A percentile compares a stretch with the other conserved stretches of the same genome.
These are phyloP conservation scores for Eleusine indica DNA, from an alignment of 176 grass and related monocot genomes.

Conservation along the genomic window DNA sequence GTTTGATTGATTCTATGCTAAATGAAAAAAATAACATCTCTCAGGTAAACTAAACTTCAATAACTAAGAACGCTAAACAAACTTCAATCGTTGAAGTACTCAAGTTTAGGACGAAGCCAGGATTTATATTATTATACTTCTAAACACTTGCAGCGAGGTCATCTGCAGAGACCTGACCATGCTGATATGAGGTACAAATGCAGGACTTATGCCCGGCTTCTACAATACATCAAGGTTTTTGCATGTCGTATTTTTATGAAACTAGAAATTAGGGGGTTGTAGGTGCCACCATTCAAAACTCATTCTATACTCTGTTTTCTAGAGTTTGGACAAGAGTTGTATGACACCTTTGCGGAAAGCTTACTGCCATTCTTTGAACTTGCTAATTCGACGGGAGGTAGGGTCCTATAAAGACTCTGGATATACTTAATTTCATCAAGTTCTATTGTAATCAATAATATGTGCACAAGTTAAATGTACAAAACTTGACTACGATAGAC, in stretches of 20 bases:
- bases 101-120: not conserved
- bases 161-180: slow-evolving; percentile 87
- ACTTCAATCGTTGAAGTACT: slow-evolving; percentile 15
- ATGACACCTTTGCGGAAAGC: slow-evolving; percentile 80
- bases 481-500: not conserved
- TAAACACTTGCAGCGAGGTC: slow-evolving; percentile 66
- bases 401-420: not conserved
- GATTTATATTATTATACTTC: slow-evolving; percentile 15
- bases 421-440: not conserved
- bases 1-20: slow-evolving; percentile 86
- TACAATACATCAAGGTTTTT: slow-evolving; percentile 88
- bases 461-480: not conserved
- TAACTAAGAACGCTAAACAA: not conserved
- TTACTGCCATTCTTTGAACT: slow-evolving; percentile 92
- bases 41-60: slow-evolving; percentile 61
- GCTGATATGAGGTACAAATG: slow-evolving; percentile 90
- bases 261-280: slow-evolving; percentile 1
- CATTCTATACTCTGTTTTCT: slow-evolving; percentile 33
- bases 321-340: slow-evolving; percentile 96
- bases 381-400: slow-evolving; percentile 94
- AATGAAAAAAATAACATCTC: slow-evolving; percentile 88
- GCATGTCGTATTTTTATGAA: slow-evolving; percentile 27
- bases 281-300: slow-evolving; percentile 7
- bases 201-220: slow-evolving; percentile 86
- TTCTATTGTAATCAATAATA: not conserved